phyloP scores from a whole-genome alignment of 257 asterid species.

The Anisodus tanguticus region DNA sequence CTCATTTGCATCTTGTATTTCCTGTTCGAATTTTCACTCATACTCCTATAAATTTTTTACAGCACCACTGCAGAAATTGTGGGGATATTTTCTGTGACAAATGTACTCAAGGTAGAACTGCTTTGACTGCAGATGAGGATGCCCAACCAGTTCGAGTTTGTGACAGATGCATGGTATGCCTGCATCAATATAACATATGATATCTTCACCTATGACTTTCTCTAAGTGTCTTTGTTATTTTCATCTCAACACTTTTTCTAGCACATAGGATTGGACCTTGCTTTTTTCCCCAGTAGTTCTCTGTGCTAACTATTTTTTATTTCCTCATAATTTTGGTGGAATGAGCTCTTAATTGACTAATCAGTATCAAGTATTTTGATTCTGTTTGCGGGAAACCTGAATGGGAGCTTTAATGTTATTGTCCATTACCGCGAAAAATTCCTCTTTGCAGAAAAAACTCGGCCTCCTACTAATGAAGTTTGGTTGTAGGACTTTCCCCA shows the following conservation, averaged over 20 bases:
- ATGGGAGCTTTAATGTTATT: background rate
- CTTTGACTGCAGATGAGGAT: constrained; percentile 76
- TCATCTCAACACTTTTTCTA: background rate
- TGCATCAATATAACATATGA: background rate
- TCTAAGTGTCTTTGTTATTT: background rate
- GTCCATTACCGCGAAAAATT: constrained; percentile 3
- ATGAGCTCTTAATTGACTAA: background rate
- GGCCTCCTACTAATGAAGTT: background rate
- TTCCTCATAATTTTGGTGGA: constrained; percentile 18
- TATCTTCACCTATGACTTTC: background rate
- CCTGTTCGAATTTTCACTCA: background rate
- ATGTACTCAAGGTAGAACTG: constrained; percentile 93
- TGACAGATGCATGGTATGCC: constrained; percentile 85
- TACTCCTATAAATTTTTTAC: constrained; percentile 38
- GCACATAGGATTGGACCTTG: background rate
- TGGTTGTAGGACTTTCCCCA: background rate
- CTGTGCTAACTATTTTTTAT: background rate
- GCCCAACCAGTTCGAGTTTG: constrained; percentile 95
- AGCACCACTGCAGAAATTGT: constrained; percentile 94
- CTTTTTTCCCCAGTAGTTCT: background rate
- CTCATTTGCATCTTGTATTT: constrained; percentile 24
- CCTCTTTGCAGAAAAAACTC: background rate
- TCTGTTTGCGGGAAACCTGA: background rate
- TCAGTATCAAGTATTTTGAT: background rate
- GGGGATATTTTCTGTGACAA: constrained; percentile 96